Evolutionary conservation across 305 asterid species (phyloP).

Genomic region (Withania somnifera): DNA sequence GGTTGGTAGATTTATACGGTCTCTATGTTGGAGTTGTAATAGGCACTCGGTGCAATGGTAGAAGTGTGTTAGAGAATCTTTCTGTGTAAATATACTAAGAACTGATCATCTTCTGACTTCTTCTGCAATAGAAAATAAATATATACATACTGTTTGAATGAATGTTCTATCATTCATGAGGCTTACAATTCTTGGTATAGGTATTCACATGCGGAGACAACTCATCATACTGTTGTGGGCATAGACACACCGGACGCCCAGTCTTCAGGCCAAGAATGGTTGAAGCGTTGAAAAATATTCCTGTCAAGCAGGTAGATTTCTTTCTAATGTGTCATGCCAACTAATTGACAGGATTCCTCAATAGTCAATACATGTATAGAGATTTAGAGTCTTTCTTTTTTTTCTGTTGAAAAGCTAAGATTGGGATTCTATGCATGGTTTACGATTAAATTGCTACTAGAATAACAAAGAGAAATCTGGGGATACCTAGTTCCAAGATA

Average conservation of each 20-base stretch:
- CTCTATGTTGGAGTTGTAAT: not conserved
- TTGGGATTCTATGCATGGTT: not conserved
- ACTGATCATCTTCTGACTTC: not conserved
- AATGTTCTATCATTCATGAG: not conserved
- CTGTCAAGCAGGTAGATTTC: conserved; percentile 59
- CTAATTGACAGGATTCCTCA: not conserved
- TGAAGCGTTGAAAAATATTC: conserved; percentile 54
- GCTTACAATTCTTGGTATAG: conserved; percentile 26
- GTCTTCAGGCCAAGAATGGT: conserved; percentile 70
- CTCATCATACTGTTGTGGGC: conserved; percentile 81
- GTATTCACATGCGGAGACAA: conserved; percentile 85
- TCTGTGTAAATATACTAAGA: not conserved
- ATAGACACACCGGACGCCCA: conserved; percentile 53
- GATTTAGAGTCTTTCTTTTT: not conserved
- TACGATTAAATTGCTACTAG: not conserved
- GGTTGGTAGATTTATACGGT: not conserved
- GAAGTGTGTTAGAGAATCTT: not conserved
- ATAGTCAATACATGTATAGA: not conserved
- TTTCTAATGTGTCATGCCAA: not conserved
- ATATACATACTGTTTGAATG: not conserved
- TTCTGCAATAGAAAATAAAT: not conserved
- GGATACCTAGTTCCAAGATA: not conserved
- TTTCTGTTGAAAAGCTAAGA: not conserved
- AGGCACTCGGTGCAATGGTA: not conserved
- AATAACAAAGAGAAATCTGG: not conserved